Evolutionary conservation across 768 basidiomycete species (phyloP).

Genomic region (Boletus huronensis): DNA sequence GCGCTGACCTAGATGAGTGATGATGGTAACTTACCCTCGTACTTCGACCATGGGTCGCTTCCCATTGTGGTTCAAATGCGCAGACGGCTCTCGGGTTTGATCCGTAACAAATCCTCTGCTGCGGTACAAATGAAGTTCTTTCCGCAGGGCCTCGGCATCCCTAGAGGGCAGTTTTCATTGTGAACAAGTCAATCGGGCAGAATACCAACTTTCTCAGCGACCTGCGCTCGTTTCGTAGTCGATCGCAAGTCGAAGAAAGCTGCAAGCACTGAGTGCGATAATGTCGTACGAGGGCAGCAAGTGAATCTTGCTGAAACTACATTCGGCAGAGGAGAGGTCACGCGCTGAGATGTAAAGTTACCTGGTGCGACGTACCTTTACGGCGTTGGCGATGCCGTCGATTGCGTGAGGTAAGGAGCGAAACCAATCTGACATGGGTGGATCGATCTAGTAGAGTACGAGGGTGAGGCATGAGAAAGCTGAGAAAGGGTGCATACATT

Average conservation of each 20-base stretch:
- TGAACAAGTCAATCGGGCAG: conserved; percentile 2
- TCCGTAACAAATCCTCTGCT: conserved; percentile 27
- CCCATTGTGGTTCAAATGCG: conserved; percentile 50
- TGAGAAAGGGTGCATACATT: conserved; percentile 46
- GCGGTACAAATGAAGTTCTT: conserved; percentile 50
- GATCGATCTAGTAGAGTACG: conserved; percentile 56
- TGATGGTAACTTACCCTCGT: conserved; percentile 37
- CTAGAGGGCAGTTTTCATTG: conserved; percentile 32
- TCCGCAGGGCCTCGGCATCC: conserved; percentile 44
- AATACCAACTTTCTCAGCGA: conserved; percentile 50
- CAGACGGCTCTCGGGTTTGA: conserved; percentile 34
- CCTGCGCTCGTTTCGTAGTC: conserved; percentile 38
- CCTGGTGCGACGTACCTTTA: conserved; percentile 46
- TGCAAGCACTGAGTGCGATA: conserved; percentile 59
- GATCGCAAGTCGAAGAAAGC: conserved; percentile 31
- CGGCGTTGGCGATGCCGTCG: conserved; percentile 62
- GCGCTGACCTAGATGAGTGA: neutral
- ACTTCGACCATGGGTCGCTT: conserved; percentile 57
- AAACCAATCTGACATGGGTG: conserved; percentile 84
- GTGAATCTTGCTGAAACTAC: conserved; percentile 77
- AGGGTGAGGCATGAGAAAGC: neutral
- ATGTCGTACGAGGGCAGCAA: conserved; percentile 63
- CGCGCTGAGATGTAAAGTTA: neutral
- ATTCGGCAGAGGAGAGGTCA: neutral
- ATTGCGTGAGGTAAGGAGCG: conserved; percentile 55